Base-by-base conservation (phyloP, 495 filamentous ascomycete species). In the Neurospora sp. region DNA sequence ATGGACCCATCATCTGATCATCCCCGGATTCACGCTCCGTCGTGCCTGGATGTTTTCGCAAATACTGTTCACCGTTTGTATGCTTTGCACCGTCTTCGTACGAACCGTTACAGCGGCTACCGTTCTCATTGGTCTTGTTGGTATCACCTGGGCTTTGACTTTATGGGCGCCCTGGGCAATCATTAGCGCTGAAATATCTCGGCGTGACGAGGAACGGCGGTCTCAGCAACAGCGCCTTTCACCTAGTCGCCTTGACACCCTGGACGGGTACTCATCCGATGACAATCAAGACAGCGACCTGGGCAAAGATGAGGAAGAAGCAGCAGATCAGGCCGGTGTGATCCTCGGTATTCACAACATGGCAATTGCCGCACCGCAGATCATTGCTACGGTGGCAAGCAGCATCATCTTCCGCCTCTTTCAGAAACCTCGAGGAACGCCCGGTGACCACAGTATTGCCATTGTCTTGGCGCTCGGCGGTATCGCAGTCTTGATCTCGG, bases 81-180 rank as follows among this genome's bases (percentile, higher is more conserved):
- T 94, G 91, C 90, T 91, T 76, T 89, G 88, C 77, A 95, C 94
- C 4, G 90, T 96, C 72, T 87, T 96, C 77, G 90, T 96, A 69
- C 87, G 83, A 72, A 88, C 86, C 8, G 86, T 90, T 37, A 82
- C 84, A 71, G 88, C 86, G 9, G 94, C 90, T 5, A 94, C 92
- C 0, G 84, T 90, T 21, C 88, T 95, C 15, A 90, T 96, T 69
- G 92, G 88, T 7, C 78, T 96, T 15, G 87, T 96, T 73, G 94
- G 94, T 21, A 89, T 97, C 72, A 92, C 90, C 15, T 97, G 94
- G 94, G 93, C 94, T 31, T 82, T 97, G 70, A 93, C 93, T 24
- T 86, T 94, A 39, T 97, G 94, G 94, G 94, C 93, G 0, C 94
- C 94, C 0, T 97, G 94, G 84, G 94, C 94, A 42, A 90, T 97